A percentile compares a stretch with the other conserved stretches of the same genome.
These are phyloP conservation scores for Kodamaea derodonti DNA, from an alignment of 1,139 yeast genomes.

Conservation along the genomic window DNA sequence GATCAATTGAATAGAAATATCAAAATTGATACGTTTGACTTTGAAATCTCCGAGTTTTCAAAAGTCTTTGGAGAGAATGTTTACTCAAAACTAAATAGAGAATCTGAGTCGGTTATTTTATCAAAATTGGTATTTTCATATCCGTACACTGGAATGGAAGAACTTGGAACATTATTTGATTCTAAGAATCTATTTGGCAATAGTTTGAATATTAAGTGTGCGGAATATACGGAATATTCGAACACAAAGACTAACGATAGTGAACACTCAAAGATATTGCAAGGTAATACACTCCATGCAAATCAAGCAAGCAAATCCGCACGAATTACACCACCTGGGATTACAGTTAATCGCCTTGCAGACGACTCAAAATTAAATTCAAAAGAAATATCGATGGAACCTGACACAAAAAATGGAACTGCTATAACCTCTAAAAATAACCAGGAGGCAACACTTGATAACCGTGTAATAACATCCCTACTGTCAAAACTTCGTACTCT, in stretches of 20 bases:
- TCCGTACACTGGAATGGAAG: background rate
- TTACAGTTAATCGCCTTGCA: background rate
- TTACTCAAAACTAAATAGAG: slow-evolving; percentile 17
- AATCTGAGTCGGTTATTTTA: slow-evolving; percentile 26
- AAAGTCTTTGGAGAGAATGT: slow-evolving; percentile 8
- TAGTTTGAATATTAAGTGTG: no score
- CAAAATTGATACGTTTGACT: slow-evolving; percentile 11
- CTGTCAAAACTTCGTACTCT: slow-evolving; percentile 5
- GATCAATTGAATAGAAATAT: slow-evolving; percentile 16
- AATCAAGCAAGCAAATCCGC: no score
- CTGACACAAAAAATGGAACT: background rate
- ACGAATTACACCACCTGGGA: background rate
- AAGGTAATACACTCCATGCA: background rate
- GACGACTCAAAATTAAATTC: no score
- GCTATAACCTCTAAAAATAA: slow-evolving; percentile 1
- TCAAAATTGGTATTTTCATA: slow-evolving; percentile 15
- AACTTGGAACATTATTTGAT: background rate
- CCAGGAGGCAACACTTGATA: background rate
- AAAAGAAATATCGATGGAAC: no score
- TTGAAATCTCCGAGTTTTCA: slow-evolving; percentile 7
- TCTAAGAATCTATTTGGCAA: slow-evolving; percentile 10
- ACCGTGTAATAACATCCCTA: background rate
- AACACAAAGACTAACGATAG: background rate
- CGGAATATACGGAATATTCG: background rate
- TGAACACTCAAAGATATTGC: background rate